Evolutionary conservation across 2,329 filamentous ascomycete species (phyloP).

Genomic region (Coleophoma cylindrospora): DNA sequence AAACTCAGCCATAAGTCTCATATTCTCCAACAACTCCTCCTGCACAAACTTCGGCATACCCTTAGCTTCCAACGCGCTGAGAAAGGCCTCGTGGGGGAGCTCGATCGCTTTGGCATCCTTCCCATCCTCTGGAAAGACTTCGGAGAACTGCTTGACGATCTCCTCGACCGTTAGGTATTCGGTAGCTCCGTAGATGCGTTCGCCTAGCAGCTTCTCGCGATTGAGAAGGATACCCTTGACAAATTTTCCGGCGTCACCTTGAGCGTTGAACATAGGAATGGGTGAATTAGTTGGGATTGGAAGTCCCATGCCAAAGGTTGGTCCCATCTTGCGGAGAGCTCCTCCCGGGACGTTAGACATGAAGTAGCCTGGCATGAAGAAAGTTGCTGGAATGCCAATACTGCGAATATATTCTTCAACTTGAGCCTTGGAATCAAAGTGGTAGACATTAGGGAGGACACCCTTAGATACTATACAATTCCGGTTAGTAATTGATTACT

Average conservation of each 20-base stretch:
- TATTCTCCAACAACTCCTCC: slow-evolving; percentile 48
- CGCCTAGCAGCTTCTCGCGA: slow-evolving; percentile 33
- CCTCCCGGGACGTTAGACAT: slow-evolving; percentile 41
- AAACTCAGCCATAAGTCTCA: slow-evolving; percentile 42
- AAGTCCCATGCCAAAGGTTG: slow-evolving; percentile 14
- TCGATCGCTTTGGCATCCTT: slow-evolving; percentile 30
- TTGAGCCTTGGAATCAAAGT: slow-evolving; percentile 32
- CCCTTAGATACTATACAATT: slow-evolving; percentile 31
- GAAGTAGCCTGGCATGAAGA: slow-evolving; percentile 43
- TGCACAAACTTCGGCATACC: slow-evolving; percentile 34
- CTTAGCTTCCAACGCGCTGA: slow-evolving; percentile 25
- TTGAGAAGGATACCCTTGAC: slow-evolving; percentile 25
- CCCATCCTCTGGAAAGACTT: slow-evolving; percentile 33
- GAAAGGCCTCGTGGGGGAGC: slow-evolving; percentile 36
- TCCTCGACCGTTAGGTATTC: slow-evolving; percentile 34
- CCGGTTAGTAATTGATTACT: too few species aligned
- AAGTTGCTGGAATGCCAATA: slow-evolving; percentile 39
- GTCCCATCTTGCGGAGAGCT: slow-evolving; percentile 18
- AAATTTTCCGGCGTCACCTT: slow-evolving; percentile 28
- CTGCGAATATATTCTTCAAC: slow-evolving; percentile 31
- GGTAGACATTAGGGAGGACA: slow-evolving; percentile 31
- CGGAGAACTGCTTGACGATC: slow-evolving; percentile 34
- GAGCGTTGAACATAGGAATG: slow-evolving; percentile 28
- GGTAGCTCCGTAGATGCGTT: slow-evolving; percentile 36
- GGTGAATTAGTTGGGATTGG: slow-evolving; percentile 23